Conservation (phyloP, 768 basidiomycete species). For the Baorangia bicolor region DNA sequence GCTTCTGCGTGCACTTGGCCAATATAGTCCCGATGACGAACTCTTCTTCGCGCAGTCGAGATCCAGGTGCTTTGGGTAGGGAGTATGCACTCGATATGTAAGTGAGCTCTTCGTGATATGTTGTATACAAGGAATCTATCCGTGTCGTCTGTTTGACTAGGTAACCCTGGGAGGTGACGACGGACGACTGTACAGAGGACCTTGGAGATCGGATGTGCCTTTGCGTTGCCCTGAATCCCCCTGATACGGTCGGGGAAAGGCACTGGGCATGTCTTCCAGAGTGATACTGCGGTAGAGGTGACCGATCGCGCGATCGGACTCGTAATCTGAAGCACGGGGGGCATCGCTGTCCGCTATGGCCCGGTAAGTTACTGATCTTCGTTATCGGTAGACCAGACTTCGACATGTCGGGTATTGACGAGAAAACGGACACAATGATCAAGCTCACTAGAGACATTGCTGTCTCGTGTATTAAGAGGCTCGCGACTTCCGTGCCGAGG, state of each 20-base stretch:
- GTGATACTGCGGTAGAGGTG: constrained; percentile 1
- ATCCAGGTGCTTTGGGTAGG: neutral
- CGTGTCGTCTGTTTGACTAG: neutral
- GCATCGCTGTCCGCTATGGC: neutral
- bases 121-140: neutral
- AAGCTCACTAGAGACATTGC: too few relatives aligned
- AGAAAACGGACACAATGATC: too few relatives aligned
- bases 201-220: neutral
- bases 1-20: neutral
- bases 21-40: too few relatives aligned
- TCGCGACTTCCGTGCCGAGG: too few relatives aligned
- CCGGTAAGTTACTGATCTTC: too few relatives aligned
- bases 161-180: neutral
- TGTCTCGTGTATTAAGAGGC: too few relatives aligned
- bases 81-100: neutral
- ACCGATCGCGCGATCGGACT: constrained; percentile 1
- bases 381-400: too few relatives aligned
- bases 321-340: neutral
- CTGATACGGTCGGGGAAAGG: neutral
- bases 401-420: too few relatives aligned
- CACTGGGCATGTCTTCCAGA: neutral
- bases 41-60: too few relatives aligned
- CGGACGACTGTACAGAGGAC: neutral
- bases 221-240: neutral
- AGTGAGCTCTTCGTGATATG: neutral